phyloP scores from a whole-genome alignment of 2,329 filamentous ascomycete species.

The Alternaria infectoria region DNA sequence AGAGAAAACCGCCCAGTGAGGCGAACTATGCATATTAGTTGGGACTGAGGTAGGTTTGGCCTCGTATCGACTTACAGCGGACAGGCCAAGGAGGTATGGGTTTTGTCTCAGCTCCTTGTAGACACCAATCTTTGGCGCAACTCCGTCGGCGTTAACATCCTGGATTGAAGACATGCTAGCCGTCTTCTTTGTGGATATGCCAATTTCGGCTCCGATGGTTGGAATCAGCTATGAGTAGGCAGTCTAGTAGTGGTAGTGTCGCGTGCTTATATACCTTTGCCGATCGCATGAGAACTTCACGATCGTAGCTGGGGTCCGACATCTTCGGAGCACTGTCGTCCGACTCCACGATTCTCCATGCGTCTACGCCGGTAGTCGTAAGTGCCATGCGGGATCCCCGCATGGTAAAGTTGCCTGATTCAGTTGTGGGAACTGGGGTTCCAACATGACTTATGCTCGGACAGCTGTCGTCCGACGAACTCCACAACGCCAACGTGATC shows the following conservation, averaged over 20 bases:
- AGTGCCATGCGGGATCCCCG: conserved; percentile 3
- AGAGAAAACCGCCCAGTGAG: conserved; percentile 27
- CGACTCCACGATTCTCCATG: conserved; percentile 16
- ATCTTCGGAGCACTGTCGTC: conserved; percentile 21
- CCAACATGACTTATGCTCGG: conserved; percentile 19
- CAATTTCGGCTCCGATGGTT: not conserved
- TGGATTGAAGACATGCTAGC: not conserved
- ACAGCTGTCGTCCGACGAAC: conserved; percentile 31
- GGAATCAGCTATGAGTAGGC: not conserved
- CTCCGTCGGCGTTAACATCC: conserved; percentile 4
- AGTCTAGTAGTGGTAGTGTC: not conserved
- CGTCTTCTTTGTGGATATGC: not conserved
- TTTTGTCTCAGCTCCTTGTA: conserved; percentile 29
- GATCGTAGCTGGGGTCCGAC: conserved; percentile 11
- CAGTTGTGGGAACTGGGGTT: conserved; percentile 2
- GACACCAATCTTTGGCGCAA: conserved; percentile 18
- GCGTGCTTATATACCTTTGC: conserved; percentile 11
- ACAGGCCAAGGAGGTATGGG: conserved; percentile 27
- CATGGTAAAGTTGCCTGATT: conserved; percentile 12
- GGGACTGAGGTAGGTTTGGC: accelerated
- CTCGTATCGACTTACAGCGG: conserved; percentile 7
- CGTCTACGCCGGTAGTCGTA: conserved; percentile 1
- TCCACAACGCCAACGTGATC: conserved; percentile 8
- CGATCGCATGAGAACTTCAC: conserved; percentile 1
- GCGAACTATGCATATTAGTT: conserved; percentile 18